phyloP scores from a whole-genome alignment of 2,329 filamentous ascomycete genomes.

The Aspergillus tubingensis region DNA sequence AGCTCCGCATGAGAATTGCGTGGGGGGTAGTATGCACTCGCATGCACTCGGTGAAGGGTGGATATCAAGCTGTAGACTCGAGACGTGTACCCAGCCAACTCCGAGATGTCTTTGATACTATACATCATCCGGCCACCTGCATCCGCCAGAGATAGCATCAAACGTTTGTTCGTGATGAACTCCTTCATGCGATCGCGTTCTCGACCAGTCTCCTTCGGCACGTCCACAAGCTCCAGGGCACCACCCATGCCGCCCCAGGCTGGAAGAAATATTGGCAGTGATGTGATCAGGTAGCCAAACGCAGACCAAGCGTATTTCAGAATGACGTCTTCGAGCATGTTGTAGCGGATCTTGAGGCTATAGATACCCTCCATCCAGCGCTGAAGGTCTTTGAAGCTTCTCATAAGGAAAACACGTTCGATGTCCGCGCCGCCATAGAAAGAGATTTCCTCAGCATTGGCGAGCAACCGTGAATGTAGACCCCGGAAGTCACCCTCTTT shows the following conservation, averaged over 20 bases:
- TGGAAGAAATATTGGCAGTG: slow-evolving; percentile 89
- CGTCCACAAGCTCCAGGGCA: slow-evolving; percentile 62
- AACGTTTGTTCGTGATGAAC: slow-evolving; percentile 97
- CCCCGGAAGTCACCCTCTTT: slow-evolving; percentile 95
- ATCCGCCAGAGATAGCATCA: slow-evolving; percentile 96
- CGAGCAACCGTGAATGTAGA: slow-evolving; percentile 86
- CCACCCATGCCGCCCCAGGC: slow-evolving; percentile 87
- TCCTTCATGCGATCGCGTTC: slow-evolving; percentile 93
- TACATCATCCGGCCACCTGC: slow-evolving; percentile 99
- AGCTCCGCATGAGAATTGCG: slow-evolving; percentile 71
- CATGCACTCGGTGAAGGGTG: slow-evolving; percentile 89
- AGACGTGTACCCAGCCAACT: slow-evolving; percentile 93
- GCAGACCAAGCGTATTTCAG: slow-evolving; percentile 99
- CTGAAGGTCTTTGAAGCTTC: slow-evolving; percentile 88
- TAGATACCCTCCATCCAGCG: slow-evolving; percentile 99
- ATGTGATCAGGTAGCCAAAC: slow-evolving; percentile 91
- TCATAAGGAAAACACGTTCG: slow-evolving; percentile 88
- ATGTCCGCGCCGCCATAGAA: slow-evolving; percentile 96
- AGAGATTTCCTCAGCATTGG: slow-evolving; percentile 95
- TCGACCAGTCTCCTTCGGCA: slow-evolving; percentile 45
- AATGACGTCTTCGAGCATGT: slow-evolving; percentile 97
- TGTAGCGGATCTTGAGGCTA: slow-evolving; percentile 95
- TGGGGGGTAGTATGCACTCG: slow-evolving; percentile 77
- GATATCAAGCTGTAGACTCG: slow-evolving; percentile 94
- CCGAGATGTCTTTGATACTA: slow-evolving; percentile 95